Base-by-base conservation (phyloP, 139 green algal genomes). In the Limnomonas spitsbergensis region DNA sequence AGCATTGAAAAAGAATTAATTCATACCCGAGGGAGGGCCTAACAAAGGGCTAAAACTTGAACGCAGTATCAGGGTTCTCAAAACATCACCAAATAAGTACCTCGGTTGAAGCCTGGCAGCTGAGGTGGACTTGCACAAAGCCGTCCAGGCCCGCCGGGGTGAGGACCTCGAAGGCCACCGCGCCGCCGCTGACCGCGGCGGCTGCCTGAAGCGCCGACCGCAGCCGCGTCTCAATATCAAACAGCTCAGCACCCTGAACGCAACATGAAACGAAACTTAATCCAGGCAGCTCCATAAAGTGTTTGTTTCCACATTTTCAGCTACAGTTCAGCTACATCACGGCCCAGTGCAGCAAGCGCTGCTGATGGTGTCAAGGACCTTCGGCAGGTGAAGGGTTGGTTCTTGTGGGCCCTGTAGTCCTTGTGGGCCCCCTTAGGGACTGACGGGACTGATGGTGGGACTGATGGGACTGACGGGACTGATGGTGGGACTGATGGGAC, bases 171-270 rank as follows among this genome's bases (percentile, higher is more conserved):
- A 36, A 7, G 7, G 56, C 27, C n/a, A 70, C 29, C 27, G 27
- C 56, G 29, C 56, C 56, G 7, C 56, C 14, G 27, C 7, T 20
- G n/a, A 24, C 14, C 29, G 9, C 24, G 29, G 42, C 20, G 3
- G 35, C 9, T 27, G 14, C 36, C 29, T 74, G 35, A n/a, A 77
- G 39, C 7, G 40, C 40, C 6, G 6, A 20, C 6, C 70, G 39
- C 40, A 77, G 24, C 7, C 29, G 39, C 27, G 70, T 54, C n/a
- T 77, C 70, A 20, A 32, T 31, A 14, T 77, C 70, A 38, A 67
- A 77, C 70, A 77, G 40, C n/a, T 7, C 24, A 7, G 70, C 70
- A 32, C 70, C 70, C 70, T 66, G 70, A 36, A 38, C 14, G 29
- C 56, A 70, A 36, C 27, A 54, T 54, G n/a, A n/a, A n/a, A n/a